Conservation (phyloP, 2,329 filamentous ascomycete genomes). For the Fusarium sublunatum region DNA sequence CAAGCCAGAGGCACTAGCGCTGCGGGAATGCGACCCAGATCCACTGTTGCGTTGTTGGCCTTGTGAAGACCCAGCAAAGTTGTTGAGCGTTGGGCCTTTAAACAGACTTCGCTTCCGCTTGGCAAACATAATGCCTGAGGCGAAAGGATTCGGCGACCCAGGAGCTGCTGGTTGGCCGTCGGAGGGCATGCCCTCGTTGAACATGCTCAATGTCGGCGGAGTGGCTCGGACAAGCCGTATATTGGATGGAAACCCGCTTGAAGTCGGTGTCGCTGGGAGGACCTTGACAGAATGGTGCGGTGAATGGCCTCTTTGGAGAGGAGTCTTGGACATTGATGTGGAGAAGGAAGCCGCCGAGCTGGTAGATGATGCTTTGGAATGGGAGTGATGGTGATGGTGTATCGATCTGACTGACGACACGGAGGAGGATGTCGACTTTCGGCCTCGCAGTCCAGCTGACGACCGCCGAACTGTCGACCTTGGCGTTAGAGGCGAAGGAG, state of each 20-base stretch:
- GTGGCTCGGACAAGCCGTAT: constrained; percentile 80
- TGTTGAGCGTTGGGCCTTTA: constrained; percentile 78
- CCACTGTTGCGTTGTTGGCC: constrained; percentile 50
- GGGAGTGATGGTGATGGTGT: constrained; percentile 84
- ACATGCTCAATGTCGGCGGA: constrained; percentile 62
- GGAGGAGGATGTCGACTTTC: constrained; percentile 96
- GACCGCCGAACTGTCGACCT: constrained; percentile 86
- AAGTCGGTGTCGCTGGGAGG: constrained; percentile 87
- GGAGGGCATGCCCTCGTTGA: constrained; percentile 69
- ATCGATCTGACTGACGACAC: constrained; percentile 93
- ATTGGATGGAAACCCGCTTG: constrained; percentile 81
- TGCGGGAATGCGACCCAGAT: constrained; percentile 62
- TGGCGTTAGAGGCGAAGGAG: constrained; percentile 88
- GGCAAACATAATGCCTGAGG: constrained; percentile 77
- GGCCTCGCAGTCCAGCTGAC: constrained; percentile 84
- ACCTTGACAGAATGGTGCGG: constrained; percentile 95
- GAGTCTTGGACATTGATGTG: constrained; percentile 75
- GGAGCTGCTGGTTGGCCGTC: constrained; percentile 54
- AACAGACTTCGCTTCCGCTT: constrained; percentile 84
- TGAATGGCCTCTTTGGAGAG: constrained; percentile 72
- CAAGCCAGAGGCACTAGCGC: constrained; percentile 70
- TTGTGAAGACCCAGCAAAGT: constrained; percentile 58
- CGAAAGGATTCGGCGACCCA: constrained; percentile 68
- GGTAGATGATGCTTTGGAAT: constrained; percentile 94
- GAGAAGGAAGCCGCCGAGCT: constrained; percentile 83